Conservation (phyloP, 2,329 filamentous ascomycete genomes). For the Phaeosphaeriaceae sp. region DNA sequence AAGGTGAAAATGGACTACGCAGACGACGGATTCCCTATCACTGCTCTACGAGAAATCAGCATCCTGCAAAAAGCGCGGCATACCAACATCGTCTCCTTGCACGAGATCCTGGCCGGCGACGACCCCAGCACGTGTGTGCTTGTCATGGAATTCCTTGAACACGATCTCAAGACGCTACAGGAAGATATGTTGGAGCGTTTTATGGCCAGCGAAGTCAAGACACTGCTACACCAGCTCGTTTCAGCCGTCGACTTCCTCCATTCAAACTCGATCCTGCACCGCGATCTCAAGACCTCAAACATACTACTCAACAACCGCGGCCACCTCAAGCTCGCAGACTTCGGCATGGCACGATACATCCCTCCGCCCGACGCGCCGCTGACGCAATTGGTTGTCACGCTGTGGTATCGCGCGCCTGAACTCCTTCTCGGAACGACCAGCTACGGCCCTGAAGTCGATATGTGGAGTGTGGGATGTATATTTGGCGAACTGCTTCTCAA, state of each 20-base stretch:
- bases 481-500: constrained; percentile 89
- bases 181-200: constrained; percentile 96
- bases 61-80: constrained; percentile 83
- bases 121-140: constrained; percentile 76
- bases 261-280: constrained; percentile 78
- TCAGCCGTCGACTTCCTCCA: constrained; percentile 87
- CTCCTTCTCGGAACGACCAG: constrained; percentile 79
- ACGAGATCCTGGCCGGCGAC: constrained; percentile 83
- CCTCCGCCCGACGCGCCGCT: constrained; percentile 73
- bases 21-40: constrained; percentile 87
- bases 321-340: constrained; percentile 94
- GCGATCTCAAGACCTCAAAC: constrained; percentile 49
- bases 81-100: constrained; percentile 79
- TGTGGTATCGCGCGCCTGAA: constrained; percentile 96
- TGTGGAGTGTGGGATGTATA: constrained; percentile 97
- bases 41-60: constrained; percentile 91
- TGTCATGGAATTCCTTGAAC: constrained; percentile 96
- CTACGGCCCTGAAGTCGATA: constrained; percentile 82
- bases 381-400: constrained; percentile 91
- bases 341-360: constrained; percentile 94
- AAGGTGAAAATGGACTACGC: constrained; percentile 82
- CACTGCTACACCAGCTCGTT: constrained; percentile 81
- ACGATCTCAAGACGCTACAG: constrained; percentile 92
- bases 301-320: constrained; percentile 95
- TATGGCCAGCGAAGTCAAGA: constrained; percentile 89